Conservation (phyloP, 2,329 filamentous ascomycete genomes). For the Drechmeria coniospora region DNA sequence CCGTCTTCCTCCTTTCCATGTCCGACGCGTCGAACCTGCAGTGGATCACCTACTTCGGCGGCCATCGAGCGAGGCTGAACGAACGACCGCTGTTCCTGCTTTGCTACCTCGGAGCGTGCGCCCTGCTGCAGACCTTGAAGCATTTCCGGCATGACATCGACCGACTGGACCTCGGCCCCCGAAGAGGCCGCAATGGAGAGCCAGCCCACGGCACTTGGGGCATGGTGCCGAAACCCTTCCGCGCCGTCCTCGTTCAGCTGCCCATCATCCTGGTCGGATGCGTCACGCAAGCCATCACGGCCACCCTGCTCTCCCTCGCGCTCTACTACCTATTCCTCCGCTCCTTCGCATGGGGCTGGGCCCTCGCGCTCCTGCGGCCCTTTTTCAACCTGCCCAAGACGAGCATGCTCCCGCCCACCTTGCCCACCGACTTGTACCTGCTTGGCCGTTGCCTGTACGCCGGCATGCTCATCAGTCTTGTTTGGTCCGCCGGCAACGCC, state of each 20-base stretch:
- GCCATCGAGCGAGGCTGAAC: conserved; percentile 64
- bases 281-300: conserved; percentile 22
- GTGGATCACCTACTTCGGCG: conserved; percentile 57
- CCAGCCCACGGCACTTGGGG: conserved; percentile 10
- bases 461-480: conserved; percentile 48
- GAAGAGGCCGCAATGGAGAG: conserved; percentile 8
- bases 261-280: conserved; percentile 22
- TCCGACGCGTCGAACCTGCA: conserved; percentile 45
- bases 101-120: conserved; percentile 52
- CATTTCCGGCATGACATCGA: conserved; percentile 67
- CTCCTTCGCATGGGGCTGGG: conserved; percentile 49
- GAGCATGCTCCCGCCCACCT: conserved; percentile 43
- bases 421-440: conserved; percentile 41
- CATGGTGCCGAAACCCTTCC: conserved; percentile 15
- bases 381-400: conserved; percentile 65
- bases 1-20: conserved; percentile 64
- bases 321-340: conserved; percentile 51
- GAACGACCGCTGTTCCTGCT: conserved; percentile 75
- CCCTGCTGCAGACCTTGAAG: conserved; percentile 48
- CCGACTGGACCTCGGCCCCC: conserved; percentile 30
- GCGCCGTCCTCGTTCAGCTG: conserved; percentile 21
- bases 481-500: conserved; percentile 66
- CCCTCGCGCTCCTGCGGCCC: conserved; percentile 53
- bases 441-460: conserved; percentile 42
- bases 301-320: conserved; percentile 30